Conservation (phyloP, 2,329 filamentous ascomycete genomes). For the Neocucurbitaria cava region DNA sequence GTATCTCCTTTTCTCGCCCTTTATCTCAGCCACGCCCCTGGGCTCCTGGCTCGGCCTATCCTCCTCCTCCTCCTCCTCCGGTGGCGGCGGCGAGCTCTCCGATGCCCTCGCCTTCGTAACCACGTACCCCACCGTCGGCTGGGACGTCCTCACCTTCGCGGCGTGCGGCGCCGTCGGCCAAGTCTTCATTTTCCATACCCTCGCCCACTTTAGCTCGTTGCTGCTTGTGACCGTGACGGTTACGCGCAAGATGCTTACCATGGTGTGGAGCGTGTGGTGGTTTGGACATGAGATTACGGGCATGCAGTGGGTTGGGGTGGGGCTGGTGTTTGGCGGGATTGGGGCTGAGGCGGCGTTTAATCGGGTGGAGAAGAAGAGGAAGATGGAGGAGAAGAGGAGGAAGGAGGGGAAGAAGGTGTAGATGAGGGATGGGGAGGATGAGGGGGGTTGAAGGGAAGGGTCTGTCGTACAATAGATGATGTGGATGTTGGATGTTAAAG, state of each 20-base stretch:
- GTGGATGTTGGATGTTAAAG: too few relatives aligned
- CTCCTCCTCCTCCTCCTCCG: too few relatives aligned
- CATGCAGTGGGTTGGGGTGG: slow-evolving; percentile 96
- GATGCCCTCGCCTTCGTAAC: slow-evolving; percentile 83
- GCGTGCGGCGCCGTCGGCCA: slow-evolving; percentile 91
- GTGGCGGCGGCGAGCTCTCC: slow-evolving; percentile 73
- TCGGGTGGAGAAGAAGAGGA: slow-evolving; percentile 81
- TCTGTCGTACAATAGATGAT: too few relatives aligned
- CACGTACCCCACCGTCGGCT: slow-evolving; percentile 80
- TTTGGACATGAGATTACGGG: slow-evolving; percentile 85
- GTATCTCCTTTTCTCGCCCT: slow-evolving; percentile 82
- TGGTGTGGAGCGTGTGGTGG: slow-evolving; percentile 94
- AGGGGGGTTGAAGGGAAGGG: too few relatives aligned
- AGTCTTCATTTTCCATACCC: slow-evolving; percentile 93
- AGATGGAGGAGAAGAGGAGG: slow-evolving; percentile 67
- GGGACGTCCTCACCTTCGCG: slow-evolving; percentile 88
- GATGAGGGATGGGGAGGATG: too few relatives aligned
- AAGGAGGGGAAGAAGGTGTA: slow-evolving; percentile 24
- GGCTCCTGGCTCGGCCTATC: slow-evolving; percentile 53
- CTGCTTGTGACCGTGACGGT: slow-evolving; percentile 96
- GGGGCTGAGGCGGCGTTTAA: slow-evolving; percentile 87
- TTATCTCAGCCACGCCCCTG: slow-evolving; percentile 68
- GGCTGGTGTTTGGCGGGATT: slow-evolving; percentile 92
- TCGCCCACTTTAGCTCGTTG: slow-evolving; percentile 89
- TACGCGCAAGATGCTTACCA: slow-evolving; percentile 98